Evolutionary conservation across 306 rosid species (phyloP).

Genomic region (Acacia melanoxylon): DNA sequence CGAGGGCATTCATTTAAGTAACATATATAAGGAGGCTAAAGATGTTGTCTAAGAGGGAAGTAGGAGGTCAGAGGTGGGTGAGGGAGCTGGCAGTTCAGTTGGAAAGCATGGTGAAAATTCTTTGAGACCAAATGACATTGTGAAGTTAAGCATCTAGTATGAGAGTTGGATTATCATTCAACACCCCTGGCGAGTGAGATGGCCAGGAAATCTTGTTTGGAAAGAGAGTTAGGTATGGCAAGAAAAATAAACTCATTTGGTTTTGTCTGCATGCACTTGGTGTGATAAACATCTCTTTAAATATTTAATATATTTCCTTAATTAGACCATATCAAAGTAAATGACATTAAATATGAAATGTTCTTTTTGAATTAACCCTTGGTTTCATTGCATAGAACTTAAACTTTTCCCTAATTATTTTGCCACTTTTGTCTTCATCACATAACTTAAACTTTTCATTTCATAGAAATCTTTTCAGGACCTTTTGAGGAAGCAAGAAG

Average conservation of each 20-base stretch:
- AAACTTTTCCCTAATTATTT: background rate
- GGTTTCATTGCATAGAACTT: background rate
- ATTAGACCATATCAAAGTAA: background rate
- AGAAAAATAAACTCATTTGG: background rate
- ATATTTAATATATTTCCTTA: background rate
- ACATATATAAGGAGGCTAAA: no score
- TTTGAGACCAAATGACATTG: no score
- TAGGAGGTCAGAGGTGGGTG: no score
- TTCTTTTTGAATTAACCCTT: background rate
- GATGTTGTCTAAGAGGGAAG: no score
- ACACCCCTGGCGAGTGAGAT: no score
- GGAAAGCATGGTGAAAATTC: no score
- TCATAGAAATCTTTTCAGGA: conserved; percentile 93
- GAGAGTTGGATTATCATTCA: no score
- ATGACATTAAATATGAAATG: background rate
- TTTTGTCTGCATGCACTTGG: background rate
- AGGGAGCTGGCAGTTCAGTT: no score
- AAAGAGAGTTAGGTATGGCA: no score
- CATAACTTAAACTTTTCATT: conserved; percentile 37
- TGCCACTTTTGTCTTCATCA: background rate
- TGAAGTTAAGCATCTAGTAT: no score
- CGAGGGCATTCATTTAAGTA: no score
- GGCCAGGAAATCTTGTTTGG: no score
- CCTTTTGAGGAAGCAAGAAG: conserved; percentile 95
- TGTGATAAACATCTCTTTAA: background rate